Conservation (phyloP, 805 yeast species). For the Candida odintsovae region DNA sequence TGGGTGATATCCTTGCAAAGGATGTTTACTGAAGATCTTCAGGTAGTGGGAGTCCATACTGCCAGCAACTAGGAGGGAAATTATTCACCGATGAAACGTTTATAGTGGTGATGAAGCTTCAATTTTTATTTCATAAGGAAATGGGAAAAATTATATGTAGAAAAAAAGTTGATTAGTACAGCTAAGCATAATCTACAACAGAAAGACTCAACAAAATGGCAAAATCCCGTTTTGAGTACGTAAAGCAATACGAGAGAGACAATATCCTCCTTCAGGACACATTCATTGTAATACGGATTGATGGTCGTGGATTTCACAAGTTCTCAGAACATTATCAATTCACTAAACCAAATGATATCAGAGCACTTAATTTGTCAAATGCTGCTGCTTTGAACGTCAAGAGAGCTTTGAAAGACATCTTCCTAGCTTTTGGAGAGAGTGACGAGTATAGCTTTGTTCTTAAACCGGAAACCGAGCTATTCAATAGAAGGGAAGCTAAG, state of each 20-base stretch:
- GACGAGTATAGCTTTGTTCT: conserved; percentile 90
- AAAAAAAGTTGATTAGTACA: no score
- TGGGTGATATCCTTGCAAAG: no score
- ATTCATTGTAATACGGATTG: conserved; percentile 78
- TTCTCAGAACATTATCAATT: conserved; percentile 71
- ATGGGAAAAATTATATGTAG: no score
- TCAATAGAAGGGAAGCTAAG: conserved; percentile 78
- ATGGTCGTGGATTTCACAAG: conserved; percentile 91
- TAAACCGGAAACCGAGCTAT: conserved; percentile 55
- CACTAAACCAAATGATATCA: conserved; percentile 78
- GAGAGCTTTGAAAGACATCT: conserved; percentile 60
- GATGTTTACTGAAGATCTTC: no score
- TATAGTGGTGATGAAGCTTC: no score
- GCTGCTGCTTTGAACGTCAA: conserved; percentile 65
- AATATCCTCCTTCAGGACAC: conserved; percentile 71
- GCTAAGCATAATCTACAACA: no score
- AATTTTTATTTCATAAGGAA: no score
- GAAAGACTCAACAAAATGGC: no score
- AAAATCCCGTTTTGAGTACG: conserved; percentile 84
- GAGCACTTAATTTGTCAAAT: conserved; percentile 79
- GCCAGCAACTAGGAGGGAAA: no score
- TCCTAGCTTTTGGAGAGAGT: conserved; percentile 88
- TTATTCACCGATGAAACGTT: no score
- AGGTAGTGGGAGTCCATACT: no score
- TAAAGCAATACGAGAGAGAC: conserved; percentile 72